Evolutionary conservation across 768 basidiomycete species (phyloP), one percentile per base, ranked within the genome.

Genomic region (Tulasnella sp.): DNA sequence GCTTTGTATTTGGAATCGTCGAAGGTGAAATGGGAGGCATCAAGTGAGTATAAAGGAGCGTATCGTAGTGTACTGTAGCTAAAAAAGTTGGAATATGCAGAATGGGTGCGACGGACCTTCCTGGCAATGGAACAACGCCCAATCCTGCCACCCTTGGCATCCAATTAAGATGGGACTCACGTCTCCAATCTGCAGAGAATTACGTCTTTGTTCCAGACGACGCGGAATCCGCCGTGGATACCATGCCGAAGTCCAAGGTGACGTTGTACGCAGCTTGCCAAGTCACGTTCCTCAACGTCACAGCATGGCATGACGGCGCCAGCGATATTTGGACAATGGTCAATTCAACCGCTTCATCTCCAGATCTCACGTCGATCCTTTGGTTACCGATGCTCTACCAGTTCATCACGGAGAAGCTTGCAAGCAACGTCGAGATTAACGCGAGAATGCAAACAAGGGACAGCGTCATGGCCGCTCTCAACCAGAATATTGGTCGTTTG

Each of bases 251-350:
- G 23, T 26, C 57, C 57, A 61, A 61, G 57, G 57, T 61, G 3
- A 61, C 57, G 57, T 26, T 61, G 0, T 61, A 61, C n/a, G 57
- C 57, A 2, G 57, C n/a, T 26, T 61, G 57, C n/a, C 57, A 61
- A 61, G 57, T 61, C 57, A 61, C 57, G 5, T 61, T 61, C 57
- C 57, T 61, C n/a, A 61, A 61, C 57, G 57, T 26, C n/a, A 61
- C 57, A 23, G 57, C n/a, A 4, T n/a, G 29, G n/a, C 57, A 61
- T 29, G 57, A 61, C 57, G 57, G 57, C 29, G 57, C 18, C 11
- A 61, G 57, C 57, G 57, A 29, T 61, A 61, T 26, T 61, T 61
- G 57, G 57, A 23, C 57, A 29, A 61, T 61, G 11, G 57, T 61
- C n/a, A 61, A 61, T 29, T 61, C 57, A 23, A 29, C 57, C 5